A percentile compares a stretch with the other conserved stretches of the same genome.
phyloP scores from a whole-genome alignment of 2,329 filamentous ascomycete species.

The Daldinia sp. region DNA sequence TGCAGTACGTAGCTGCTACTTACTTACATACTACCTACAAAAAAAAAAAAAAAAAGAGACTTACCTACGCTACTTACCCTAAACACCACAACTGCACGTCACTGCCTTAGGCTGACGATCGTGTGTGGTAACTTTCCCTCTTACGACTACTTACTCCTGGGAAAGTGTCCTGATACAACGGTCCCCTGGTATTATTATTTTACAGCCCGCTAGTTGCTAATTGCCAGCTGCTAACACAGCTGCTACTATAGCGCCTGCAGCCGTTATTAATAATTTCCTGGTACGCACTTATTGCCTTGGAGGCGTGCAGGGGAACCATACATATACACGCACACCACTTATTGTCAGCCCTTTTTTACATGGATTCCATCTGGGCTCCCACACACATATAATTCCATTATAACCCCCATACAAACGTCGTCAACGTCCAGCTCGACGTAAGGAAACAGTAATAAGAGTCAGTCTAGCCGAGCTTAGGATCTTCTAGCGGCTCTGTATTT shows the following conservation, averaged over 20 bases:
- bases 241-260: conserved; percentile 6
- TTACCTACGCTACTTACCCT: conserved; percentile 14
- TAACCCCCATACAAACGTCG: conserved; percentile 13
- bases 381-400: conserved; percentile 18
- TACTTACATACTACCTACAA: not conserved
- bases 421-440: conserved; percentile 24
- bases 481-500: conserved; percentile 46
- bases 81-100: conserved; percentile 39
- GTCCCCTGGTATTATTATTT: not conserved
- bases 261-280: conserved; percentile 10
- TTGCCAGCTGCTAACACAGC: not conserved
- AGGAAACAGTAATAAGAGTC: conserved; percentile 48
- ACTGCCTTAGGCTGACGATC: conserved; percentile 41
- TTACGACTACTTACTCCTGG: not conserved
- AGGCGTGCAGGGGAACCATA: conserved; percentile 10
- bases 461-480: conserved; percentile 46
- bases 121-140: not conserved
- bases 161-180: not conserved
- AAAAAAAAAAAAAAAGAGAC: not conserved
- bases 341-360: conserved; percentile 25
- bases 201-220: not conserved
- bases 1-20: conserved; percentile 4
- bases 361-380: conserved; percentile 22
- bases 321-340: conserved; percentile 13
- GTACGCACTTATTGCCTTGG: conserved; percentile 6